Conservation (phyloP, 768 basidiomycete species). For the Macrocybe gigantea region DNA sequence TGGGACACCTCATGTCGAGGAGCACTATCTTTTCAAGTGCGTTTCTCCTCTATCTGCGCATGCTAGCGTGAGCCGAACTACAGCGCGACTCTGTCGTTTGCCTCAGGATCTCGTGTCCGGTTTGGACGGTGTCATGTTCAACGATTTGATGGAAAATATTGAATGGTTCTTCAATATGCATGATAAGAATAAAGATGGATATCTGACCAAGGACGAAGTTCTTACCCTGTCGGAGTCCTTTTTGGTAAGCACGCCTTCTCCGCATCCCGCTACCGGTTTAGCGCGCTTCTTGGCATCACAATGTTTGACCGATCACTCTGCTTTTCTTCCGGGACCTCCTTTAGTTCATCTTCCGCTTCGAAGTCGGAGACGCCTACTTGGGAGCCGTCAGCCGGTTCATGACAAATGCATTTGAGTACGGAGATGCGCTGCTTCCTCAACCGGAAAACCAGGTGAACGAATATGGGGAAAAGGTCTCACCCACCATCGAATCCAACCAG, state of each 20-base stretch:
- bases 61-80: not conserved
- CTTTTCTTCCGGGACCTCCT: not conserved
- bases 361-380: slow-evolving; percentile 93
- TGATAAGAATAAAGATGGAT: slow-evolving; percentile 95
- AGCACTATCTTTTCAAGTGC: slow-evolving; percentile 86
- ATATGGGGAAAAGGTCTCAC: slow-evolving; percentile 27
- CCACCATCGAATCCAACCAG: slow-evolving; percentile 66
- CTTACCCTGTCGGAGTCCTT: slow-evolving; percentile 92
- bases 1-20: slow-evolving; percentile 86
- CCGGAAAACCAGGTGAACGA: slow-evolving; percentile 22
- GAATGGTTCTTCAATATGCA: slow-evolving; percentile 98
- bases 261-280: not conserved
- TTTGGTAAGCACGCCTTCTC: slow-evolving; percentile 47
- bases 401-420: slow-evolving; percentile 98
- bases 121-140: slow-evolving; percentile 88
- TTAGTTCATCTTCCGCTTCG: slow-evolving; percentile 97
- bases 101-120: slow-evolving; percentile 82
- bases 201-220: slow-evolving; percentile 93
- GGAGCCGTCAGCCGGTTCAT: slow-evolving; percentile 96
- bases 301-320: too few relatives aligned
- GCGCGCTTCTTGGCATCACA: too few relatives aligned
- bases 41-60: slow-evolving; percentile 8
- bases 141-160: slow-evolving; percentile 97
- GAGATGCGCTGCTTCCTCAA: slow-evolving; percentile 80
- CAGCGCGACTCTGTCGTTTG: slow-evolving; percentile 2